Evolutionary conservation across 192 early-diverging fungal species (phyloP).

Genomic region (Backusella australiensis): DNA sequence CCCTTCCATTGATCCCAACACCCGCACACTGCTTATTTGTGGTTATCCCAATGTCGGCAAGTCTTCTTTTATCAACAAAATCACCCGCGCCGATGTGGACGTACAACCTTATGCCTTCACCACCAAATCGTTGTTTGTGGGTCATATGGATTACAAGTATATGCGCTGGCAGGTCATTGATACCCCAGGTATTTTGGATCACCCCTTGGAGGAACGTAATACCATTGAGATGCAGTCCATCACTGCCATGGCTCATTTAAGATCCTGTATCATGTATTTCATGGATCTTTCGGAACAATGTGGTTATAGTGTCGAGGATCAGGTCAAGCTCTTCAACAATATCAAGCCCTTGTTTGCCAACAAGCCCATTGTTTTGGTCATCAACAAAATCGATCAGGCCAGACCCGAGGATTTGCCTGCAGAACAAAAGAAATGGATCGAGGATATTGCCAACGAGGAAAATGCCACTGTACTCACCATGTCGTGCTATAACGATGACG

Average conservation of each 20-base stretch:
- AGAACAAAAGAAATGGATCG: conserved; percentile 73
- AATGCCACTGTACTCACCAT: conserved; percentile 75
- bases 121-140: conserved; percentile 99
- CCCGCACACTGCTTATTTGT: conserved; percentile 96
- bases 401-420: conserved; percentile 76
- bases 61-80: conserved; percentile 97
- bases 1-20: conserved; percentile 99
- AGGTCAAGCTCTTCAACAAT: conserved; percentile 86
- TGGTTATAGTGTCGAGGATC: conserved; percentile 94
- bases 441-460: conserved; percentile 68
- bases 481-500: conserved; percentile 91
- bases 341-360: conserved; percentile 99
- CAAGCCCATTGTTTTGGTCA: conserved; percentile 93
- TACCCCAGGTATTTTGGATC: conserved; percentile 99
- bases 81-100: conserved; percentile 98
- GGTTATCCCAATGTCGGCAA: conserved; percentile 99
- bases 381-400: conserved; percentile 95
- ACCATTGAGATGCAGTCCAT: conserved; percentile 99
- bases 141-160: conserved; percentile 99
- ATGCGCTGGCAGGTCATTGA: conserved; percentile 99
- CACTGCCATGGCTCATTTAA: conserved; percentile 97
- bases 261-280: conserved; percentile 95
- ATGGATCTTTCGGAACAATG: conserved; percentile 98
- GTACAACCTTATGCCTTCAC: conserved; percentile 99
- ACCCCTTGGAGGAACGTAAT: conserved; percentile 98